Base-by-base conservation (phyloP, 2,329 filamentous ascomycete species). In the Penicillium frequentans region DNA sequence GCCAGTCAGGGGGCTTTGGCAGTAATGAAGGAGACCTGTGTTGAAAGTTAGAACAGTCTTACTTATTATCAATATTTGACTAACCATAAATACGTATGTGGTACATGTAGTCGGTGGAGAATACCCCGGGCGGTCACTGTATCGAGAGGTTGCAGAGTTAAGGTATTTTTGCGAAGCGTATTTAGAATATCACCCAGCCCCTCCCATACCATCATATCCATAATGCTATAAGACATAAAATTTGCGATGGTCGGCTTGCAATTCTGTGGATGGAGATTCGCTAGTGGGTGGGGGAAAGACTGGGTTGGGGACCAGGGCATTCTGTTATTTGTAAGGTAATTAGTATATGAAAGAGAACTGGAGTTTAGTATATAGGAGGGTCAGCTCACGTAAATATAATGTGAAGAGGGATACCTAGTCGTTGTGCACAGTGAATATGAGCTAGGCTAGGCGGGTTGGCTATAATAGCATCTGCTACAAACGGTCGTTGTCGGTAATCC, bases 131-230 rank as follows among this genome's bases (percentile, higher is more conserved):
- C 44, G 23, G 44, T 47, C 14, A 47, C 26, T 29, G 26, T 79
- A 59, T 89, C 91, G 42, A 97, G 81, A 0, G 89, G 84, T 43
- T 95, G 89, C 1, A 97, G 78, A 27, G 89, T 88, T 1, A 96
- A 81, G n/a, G 84, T 84, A 56, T 87, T 87, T 62, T 88, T 86
- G 52, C 93, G 83, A 68, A 96, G 96, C 13, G 86, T 84, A 69
- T 98, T 97, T 70, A 97, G 93, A 9, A 97, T 81, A 73, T 97
- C 93, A 37, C 93, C 93, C 5, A 96, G 77, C 0, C 91, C 92
- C 74, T 96, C 91, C 91, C 91, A 96, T 13, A 91, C 93, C 82
- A 96, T 86, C 84, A 96, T 90, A 64, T 96, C 92, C 2, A 96
- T 89, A 23, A 96, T 79, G 0, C 88, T 86, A 67, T 96, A 96